Evolutionary conservation across 805 yeast species (phyloP), one percentile per base, ranked within the genome.

Genomic region (Sugiyamaella smithiae): DNA sequence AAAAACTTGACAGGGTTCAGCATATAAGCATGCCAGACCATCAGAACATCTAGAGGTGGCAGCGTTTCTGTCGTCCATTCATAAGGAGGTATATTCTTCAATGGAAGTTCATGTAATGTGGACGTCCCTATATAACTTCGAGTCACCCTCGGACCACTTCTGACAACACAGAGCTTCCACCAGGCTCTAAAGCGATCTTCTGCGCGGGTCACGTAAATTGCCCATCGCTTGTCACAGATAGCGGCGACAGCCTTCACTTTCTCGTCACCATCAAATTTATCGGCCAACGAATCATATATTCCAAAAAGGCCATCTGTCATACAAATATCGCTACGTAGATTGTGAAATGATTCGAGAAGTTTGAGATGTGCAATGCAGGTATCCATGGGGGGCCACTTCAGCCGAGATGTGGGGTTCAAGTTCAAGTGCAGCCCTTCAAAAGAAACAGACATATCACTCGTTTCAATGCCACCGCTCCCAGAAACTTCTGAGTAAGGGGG

Each of bases 21-120:
- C 52, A 56, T 43, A 29, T 50, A 57, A 2, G 60, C 45, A 41
- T 57, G 61, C 60, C 60, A 57, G 8, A 57, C 52, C 61, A 57
- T 57, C 16, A 57, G 48, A 26, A 57, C 57, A 41, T 57, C 61
- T 9, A 55, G 6, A 1, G 60, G 59, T 22, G 59, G 57, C 37
- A 56, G 19, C 8, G 7, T n/a, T 12, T 16, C 28, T 5, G 6
- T 17, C 14, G 11, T 28, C 24, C 20, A 45, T 12, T 22, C 35
- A 29, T 26, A 26, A 26, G 29, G 11, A 11, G 29, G 29, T 11
- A 8, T 7, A 26, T 19, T 28, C 29, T 37, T 16, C 12, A 24
- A 7, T 9, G 12, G 22, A 5, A n/a, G 40, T 43, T 35, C 6
- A 16, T 7, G 6, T 17, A 24, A 11, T 14, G 22, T 16, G 12